These are phyloP conservation scores for Calonectria pseudoreteaudii DNA, from an alignment of 2,329 filamentous ascomycete species.

Conservation along the genomic window DNA sequence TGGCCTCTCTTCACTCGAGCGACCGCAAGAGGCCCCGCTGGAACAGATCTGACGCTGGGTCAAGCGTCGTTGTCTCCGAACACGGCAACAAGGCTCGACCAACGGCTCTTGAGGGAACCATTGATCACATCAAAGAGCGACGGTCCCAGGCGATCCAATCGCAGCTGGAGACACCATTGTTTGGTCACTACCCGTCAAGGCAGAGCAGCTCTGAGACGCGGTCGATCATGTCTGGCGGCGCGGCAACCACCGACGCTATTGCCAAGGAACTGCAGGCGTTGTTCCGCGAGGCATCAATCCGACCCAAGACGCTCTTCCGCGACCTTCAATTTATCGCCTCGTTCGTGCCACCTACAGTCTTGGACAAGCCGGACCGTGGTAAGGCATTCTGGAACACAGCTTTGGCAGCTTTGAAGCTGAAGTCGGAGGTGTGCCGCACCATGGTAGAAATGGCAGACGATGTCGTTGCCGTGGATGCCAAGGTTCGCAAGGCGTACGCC, in stretches of 20 bases:
- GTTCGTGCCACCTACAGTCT: slow-evolving; percentile 69
- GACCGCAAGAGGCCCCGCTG: slow-evolving; percentile 50
- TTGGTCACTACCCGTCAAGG: slow-evolving; percentile 48
- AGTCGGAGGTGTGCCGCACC: slow-evolving; percentile 86
- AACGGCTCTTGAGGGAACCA: slow-evolving; percentile 72
- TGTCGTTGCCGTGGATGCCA: slow-evolving; percentile 71
- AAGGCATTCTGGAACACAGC: slow-evolving; percentile 94
- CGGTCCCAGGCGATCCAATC: slow-evolving; percentile 64
- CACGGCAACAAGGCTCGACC: slow-evolving; percentile 50
- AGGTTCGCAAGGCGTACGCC: slow-evolving; percentile 64
- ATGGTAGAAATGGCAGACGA: slow-evolving; percentile 74
- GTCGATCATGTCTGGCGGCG: slow-evolving; percentile 61
- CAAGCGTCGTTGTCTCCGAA: slow-evolving; percentile 47
- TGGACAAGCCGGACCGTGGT: slow-evolving; percentile 72
- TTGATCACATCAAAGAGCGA: slow-evolving; percentile 77
- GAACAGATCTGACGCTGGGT: slow-evolving; percentile 52
- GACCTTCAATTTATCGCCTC: slow-evolving; percentile 81
- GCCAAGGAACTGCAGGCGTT: slow-evolving; percentile 75
- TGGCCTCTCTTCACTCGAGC: slow-evolving; percentile 71
- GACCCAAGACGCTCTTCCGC: slow-evolving; percentile 84
- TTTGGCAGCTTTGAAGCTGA: slow-evolving; percentile 87
- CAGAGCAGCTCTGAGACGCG: slow-evolving; percentile 61
- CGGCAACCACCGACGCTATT: slow-evolving; percentile 72
- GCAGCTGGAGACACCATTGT: slow-evolving; percentile 42
- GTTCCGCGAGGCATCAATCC: slow-evolving; percentile 74